These are phyloP conservation scores for Thermochaetoides dissita DNA, from an alignment of 2,329 filamentous ascomycete species.

Conservation along the genomic window DNA sequence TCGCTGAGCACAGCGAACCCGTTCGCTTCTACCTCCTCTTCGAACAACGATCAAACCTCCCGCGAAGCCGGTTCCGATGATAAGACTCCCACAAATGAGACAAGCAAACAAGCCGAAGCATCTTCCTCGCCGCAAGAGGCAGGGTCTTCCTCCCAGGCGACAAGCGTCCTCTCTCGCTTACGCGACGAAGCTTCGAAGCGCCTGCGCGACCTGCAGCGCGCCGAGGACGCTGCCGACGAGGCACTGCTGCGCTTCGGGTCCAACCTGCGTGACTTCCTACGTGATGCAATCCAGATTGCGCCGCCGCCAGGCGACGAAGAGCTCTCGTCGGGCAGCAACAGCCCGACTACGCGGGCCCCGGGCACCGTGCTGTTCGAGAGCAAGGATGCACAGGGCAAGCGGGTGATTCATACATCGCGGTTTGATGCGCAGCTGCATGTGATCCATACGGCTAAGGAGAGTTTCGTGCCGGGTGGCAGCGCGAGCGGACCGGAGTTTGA, in stretches of 20 bases:
- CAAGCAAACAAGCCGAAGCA: slow-evolving; percentile 19
- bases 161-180: slow-evolving; percentile 61
- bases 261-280: slow-evolving; percentile 78
- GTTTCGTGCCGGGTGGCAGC: slow-evolving; percentile 68
- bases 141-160: slow-evolving; percentile 26
- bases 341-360: not conserved
- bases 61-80: slow-evolving; percentile 18
- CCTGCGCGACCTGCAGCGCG: slow-evolving; percentile 76
- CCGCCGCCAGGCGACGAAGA: slow-evolving; percentile 46
- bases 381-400: slow-evolving; percentile 76
- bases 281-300: slow-evolving; percentile 78
- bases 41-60: slow-evolving; percentile 18
- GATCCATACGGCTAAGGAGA: slow-evolving; percentile 73
- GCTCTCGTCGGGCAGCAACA: slow-evolving; percentile 19
- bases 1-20: slow-evolving; percentile 40
- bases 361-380: slow-evolving; percentile 73
- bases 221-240: slow-evolving; percentile 92
- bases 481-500: slow-evolving; percentile 52
- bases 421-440: slow-evolving; percentile 94
- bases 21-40: slow-evolving; percentile 10
- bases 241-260: slow-evolving; percentile 82
- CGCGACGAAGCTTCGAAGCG: slow-evolving; percentile 65
- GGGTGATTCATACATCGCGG: slow-evolving; percentile 85
- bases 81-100: slow-evolving; percentile 31
- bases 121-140: too few species aligned